Conservation (phyloP, 2,329 filamentous ascomycete genomes). For the Aspergillus sclerotialis region DNA sequence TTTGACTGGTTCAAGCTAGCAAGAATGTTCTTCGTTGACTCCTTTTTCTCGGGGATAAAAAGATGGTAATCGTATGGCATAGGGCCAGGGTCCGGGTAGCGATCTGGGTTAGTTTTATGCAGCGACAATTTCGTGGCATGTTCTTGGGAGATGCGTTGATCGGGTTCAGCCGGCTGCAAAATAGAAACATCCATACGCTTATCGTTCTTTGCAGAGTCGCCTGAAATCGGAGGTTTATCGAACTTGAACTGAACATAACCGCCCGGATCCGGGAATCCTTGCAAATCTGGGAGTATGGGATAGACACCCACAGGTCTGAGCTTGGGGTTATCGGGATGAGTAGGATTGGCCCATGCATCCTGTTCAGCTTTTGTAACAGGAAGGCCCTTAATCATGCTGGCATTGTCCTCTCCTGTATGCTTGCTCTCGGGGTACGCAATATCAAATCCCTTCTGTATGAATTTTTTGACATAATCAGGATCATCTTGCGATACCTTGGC, state of each 20-base stretch:
- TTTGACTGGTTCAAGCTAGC: conserved; percentile 50
- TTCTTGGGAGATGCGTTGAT: conserved; percentile 41
- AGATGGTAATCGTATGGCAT: conserved; percentile 54
- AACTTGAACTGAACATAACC: conserved; percentile 57
- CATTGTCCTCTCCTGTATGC: conserved; percentile 50
- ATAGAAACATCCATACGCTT: conserved; percentile 53
- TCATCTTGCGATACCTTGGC: conserved; percentile 44
- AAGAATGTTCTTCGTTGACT: conserved; percentile 45
- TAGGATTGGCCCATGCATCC: conserved; percentile 54
- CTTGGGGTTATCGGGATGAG: conserved; percentile 52
- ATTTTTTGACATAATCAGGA: conserved; percentile 53
- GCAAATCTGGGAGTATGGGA: conserved; percentile 55
- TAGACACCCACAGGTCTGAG: conserved; percentile 54
- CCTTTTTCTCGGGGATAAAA: conserved; percentile 47
- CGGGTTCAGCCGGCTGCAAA: conserved; percentile 45
- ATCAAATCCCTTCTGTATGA: conserved; percentile 58
- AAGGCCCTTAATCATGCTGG: conserved; percentile 47
- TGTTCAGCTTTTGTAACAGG: conserved; percentile 47
- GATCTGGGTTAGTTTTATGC: conserved; percentile 43
- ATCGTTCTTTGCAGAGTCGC: conserved; percentile 45
- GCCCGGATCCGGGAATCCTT: conserved; percentile 52
- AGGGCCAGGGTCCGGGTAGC: conserved; percentile 46
- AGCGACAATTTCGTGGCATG: conserved; percentile 43
- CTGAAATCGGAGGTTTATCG: conserved; percentile 50
- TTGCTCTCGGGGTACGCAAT: conserved; percentile 56